Conservation (phyloP, 108 stramenopile genomes). For the Conticribra guillardii region DNA sequence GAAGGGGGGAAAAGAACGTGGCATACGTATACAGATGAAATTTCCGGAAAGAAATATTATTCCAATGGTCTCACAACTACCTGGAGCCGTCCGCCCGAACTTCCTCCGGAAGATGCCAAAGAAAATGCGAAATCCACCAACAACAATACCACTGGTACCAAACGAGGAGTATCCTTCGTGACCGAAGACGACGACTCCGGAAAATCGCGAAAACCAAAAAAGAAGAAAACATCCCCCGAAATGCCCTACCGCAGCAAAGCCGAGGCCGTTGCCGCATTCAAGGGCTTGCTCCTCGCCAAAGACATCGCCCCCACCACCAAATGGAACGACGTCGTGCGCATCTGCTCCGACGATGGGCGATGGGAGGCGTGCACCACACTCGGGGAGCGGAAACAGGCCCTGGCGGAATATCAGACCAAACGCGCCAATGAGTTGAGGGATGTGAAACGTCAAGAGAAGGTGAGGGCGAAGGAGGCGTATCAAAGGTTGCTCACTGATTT, state of each 20-base stretch:
- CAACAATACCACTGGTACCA: conserved; percentile 13
- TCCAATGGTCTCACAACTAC: conserved; percentile 79
- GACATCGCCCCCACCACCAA: conserved; percentile 68
- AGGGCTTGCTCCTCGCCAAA: conserved; percentile 78
- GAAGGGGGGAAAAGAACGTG: conserved; percentile 38
- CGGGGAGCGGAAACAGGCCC: conserved; percentile 83
- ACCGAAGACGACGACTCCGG: conserved; percentile 5
- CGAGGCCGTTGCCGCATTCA: conserved; percentile 83
- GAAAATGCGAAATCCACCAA: neutral
- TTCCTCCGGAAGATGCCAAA: conserved; percentile 23
- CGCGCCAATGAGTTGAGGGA: conserved; percentile 78
- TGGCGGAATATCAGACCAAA: conserved; percentile 90
- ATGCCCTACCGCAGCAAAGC: conserved; percentile 64
- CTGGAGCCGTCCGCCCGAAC: conserved; percentile 74
- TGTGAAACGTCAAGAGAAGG: conserved; percentile 73
- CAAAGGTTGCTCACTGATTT: conserved; percentile 62
- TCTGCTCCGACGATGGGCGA: conserved; percentile 64
- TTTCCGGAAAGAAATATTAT: conserved; percentile 79
- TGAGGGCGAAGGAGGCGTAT: conserved; percentile 78
- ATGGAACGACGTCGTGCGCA: conserved; percentile 76
- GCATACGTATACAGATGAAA: conserved; percentile 69
- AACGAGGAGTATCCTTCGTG: neutral
- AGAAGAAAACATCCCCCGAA: conserved; percentile 15
- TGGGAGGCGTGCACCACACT: conserved; percentile 73
- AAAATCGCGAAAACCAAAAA: conserved; percentile 52